phyloP scores from a whole-genome alignment of 1,284 basidiomycete genomes.

The Heterobasidion occidentale region DNA sequence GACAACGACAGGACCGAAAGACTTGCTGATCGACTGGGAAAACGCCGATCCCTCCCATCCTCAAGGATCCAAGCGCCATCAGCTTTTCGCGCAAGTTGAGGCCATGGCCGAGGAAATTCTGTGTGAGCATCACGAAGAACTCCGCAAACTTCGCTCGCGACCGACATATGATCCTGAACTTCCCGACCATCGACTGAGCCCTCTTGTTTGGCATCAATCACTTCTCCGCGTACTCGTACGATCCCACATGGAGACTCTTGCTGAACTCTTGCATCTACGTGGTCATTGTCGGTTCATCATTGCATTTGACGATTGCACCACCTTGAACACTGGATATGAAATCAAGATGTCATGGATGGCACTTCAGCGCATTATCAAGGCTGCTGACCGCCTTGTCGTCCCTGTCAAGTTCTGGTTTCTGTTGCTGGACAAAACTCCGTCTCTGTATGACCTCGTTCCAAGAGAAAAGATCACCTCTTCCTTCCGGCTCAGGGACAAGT shows the following conservation, averaged over 20 bases:
- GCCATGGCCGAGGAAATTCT: not conserved
- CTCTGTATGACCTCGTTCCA: not conserved
- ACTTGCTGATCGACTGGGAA: not conserved
- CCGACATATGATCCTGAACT: no score
- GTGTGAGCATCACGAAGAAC: not conserved
- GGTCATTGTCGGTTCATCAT: not conserved
- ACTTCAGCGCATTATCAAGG: not conserved
- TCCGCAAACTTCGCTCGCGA: not conserved
- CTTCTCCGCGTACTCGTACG: not conserved
- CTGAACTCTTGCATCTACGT: not conserved
- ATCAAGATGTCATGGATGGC: not conserved
- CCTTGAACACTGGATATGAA: not conserved
- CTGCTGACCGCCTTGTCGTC: not conserved
- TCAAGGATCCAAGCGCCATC: not conserved
- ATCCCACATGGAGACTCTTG: not conserved
- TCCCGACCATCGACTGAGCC: not conserved
- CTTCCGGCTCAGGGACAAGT: not conserved
- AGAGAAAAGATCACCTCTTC: not conserved
- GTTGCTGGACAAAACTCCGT: not conserved
- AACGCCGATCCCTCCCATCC: not conserved
- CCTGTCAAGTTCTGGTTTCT: not conserved
- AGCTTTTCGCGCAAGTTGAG: not conserved
- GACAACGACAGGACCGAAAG: not conserved
- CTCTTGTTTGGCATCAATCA: not conserved
- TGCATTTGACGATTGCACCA: not conserved